phyloP scores from a whole-genome alignment of 1,139 yeast species.

The Tardiomyces blankii region DNA sequence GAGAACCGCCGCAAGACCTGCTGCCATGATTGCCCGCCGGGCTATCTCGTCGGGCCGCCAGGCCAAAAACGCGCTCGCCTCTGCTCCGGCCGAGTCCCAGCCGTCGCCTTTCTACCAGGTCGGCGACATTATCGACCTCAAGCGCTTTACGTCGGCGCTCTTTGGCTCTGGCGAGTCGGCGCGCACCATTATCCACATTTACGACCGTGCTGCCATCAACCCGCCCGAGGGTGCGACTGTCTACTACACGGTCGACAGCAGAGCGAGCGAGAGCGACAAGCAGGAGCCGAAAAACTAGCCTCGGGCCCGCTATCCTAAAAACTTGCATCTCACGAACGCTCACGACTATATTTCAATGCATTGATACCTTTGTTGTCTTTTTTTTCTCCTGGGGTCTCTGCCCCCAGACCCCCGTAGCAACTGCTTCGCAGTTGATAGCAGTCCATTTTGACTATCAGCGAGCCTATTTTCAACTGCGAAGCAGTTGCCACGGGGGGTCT shows the following conservation, averaged over 20 bases:
- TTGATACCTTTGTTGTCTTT: too few species aligned
- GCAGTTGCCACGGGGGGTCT: too few species aligned
- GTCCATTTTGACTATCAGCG: too few species aligned
- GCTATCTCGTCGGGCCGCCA: not conserved
- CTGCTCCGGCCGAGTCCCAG: not conserved
- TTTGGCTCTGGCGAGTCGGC: not conserved
- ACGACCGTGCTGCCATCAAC: slow-evolving; percentile 1
- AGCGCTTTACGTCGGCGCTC: not conserved
- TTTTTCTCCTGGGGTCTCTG: too few species aligned
- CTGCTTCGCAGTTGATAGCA: too few species aligned
- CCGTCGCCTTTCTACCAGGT: not conserved
- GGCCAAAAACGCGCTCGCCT: not conserved
- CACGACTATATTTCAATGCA: not conserved
- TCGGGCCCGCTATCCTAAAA: not conserved
- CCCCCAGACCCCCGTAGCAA: too few species aligned
- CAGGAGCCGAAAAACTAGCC: not conserved
- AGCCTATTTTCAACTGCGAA: too few species aligned
- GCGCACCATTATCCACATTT: slow-evolving; percentile 1
- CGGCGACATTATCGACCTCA: not conserved
- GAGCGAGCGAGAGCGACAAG: not conserved
- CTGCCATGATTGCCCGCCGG: not conserved
- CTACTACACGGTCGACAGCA: slow-evolving; percentile 1
- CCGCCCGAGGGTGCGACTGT: slow-evolving; percentile 3
- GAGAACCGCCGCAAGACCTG: not conserved
- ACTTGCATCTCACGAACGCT: not conserved